Percentiles rank a stretch among this genome's conserved stretches.
Conservation (phyloP, 1,284 basidiomycete species). For the Lentinula novae-zelandiae region DNA sequence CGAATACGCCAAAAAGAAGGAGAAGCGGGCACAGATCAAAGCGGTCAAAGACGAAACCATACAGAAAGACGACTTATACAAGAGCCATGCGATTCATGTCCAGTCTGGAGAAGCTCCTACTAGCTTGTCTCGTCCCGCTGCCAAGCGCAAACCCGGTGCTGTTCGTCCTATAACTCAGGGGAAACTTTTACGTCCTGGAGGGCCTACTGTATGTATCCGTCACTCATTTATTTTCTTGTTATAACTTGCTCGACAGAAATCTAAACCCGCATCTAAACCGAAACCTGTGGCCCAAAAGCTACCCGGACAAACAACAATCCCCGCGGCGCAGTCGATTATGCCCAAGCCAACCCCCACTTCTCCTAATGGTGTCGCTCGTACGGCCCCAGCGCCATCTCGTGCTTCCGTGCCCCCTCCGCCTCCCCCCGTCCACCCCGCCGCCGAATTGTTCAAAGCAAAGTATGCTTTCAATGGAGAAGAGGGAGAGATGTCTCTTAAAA, state of each 20-base stretch:
- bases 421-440: slow-evolving; percentile 61
- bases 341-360: slow-evolving; percentile 39
- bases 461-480: slow-evolving; percentile 88
- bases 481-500: slow-evolving; percentile 87
- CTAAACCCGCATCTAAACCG: slow-evolving; percentile 44
- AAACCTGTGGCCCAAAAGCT: slow-evolving; percentile 57
- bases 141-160: slow-evolving; percentile 83
- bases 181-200: slow-evolving; percentile 76
- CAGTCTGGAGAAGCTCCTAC: slow-evolving; percentile 83
- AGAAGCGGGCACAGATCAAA: slow-evolving; percentile 88
- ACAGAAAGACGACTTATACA: slow-evolving; percentile 84
- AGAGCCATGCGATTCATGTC: slow-evolving; percentile 90
- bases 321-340: slow-evolving; percentile 30
- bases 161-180: slow-evolving; percentile 84
- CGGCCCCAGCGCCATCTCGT: slow-evolving; percentile 32
- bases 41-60: slow-evolving; percentile 89
- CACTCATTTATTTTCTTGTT: background rate
- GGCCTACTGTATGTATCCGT: slow-evolving; percentile 57
- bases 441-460: slow-evolving; percentile 81
- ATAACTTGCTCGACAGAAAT: slow-evolving; percentile 31
- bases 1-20: slow-evolving; percentile 95
- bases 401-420: slow-evolving; percentile 42
- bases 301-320: slow-evolving; percentile 44
- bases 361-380: slow-evolving; percentile 18
- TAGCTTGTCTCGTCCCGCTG: slow-evolving; percentile 80